Evolutionary conservation across 495 filamentous ascomycete genomes (phyloP).

Genomic region (Podospora conica): DNA sequence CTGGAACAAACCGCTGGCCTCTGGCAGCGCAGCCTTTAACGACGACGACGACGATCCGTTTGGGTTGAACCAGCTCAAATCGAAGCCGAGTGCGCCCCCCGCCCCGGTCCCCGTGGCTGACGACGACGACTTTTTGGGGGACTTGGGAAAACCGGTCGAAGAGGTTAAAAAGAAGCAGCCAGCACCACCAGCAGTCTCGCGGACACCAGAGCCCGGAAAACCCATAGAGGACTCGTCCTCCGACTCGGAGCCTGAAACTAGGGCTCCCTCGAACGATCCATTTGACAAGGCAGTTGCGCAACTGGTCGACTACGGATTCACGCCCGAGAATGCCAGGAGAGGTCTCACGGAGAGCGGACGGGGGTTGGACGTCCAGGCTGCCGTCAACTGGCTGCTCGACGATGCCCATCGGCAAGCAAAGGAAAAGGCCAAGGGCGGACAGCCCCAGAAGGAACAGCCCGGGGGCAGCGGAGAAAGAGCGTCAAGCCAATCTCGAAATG

Average conservation of each 20-base stretch:
- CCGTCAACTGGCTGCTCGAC: conserved; percentile 83
- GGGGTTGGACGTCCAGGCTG: conserved; percentile 77
- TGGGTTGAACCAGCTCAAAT: conserved; percentile 63
- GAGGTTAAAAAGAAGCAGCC: conserved; percentile 50
- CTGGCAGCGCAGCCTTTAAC: conserved; percentile 17
- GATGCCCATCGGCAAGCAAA: conserved; percentile 76
- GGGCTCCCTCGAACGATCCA: conserved; percentile 44
- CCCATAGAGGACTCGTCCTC: conserved; percentile 41
- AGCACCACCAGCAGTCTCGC: conserved; percentile 28
- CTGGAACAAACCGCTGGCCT: conserved; percentile 27
- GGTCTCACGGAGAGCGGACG: conserved; percentile 74
- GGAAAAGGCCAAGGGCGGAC: conserved; percentile 37
- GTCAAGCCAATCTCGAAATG: conserved; percentile 31
- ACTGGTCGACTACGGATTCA: conserved; percentile 92
- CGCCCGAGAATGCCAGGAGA: conserved; percentile 66
- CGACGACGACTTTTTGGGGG: conserved; percentile 86
- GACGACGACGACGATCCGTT: conserved; percentile 75
- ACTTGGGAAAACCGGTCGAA: conserved; percentile 80
- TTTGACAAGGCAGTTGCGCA: conserved; percentile 81
- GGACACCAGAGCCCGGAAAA: conserved; percentile 38
- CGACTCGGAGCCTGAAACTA: conserved; percentile 32
- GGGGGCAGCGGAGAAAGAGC: conserved; percentile 21
- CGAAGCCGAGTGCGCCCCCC: conserved; percentile 31
- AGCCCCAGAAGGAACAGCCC: conserved; percentile 18
- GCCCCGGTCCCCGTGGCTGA: conserved; percentile 44